phyloP scores from a whole-genome alignment of 106 monocot species.

The Platanthera zijinensis region DNA sequence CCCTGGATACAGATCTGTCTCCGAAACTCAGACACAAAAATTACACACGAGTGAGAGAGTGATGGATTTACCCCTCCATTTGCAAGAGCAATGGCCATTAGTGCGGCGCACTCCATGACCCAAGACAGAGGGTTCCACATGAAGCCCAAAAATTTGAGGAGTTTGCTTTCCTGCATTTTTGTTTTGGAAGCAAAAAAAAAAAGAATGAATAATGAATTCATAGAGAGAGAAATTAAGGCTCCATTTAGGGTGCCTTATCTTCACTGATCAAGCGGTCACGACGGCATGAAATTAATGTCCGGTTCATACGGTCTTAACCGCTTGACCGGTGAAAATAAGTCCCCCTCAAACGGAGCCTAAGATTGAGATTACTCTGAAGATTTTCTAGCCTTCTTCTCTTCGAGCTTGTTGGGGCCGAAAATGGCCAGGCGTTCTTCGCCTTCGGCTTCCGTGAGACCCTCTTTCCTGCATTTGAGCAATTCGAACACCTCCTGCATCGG shows the following conservation, averaged over 20 bases:
- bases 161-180: conserved; percentile 32
- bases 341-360: too few species aligned
- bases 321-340: too few species aligned
- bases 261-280: too few species aligned
- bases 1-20: too few species aligned
- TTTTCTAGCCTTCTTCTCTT: background rate
- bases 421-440: background rate
- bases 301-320: too few species aligned
- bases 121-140: conserved; percentile 94
- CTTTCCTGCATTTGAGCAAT: background rate
- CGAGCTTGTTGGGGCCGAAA: conserved; percentile 1
- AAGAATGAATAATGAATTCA: too few species aligned
- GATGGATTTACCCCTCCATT: conserved; percentile 24
- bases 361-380: too few species aligned
- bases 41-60: background rate
- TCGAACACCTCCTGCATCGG: background rate
- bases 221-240: too few species aligned
- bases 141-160: conserved; percentile 78
- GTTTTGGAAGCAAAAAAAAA: background rate
- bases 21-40: too few species aligned
- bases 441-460: background rate
- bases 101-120: conserved; percentile 77
- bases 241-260: too few species aligned
- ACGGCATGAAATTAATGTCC: too few species aligned
- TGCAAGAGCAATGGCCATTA: conserved; percentile 54